These are phyloP conservation scores for Aureobasidium sp. DNA, from an alignment of 2,329 filamentous ascomycete species.

Conservation along the genomic window DNA sequence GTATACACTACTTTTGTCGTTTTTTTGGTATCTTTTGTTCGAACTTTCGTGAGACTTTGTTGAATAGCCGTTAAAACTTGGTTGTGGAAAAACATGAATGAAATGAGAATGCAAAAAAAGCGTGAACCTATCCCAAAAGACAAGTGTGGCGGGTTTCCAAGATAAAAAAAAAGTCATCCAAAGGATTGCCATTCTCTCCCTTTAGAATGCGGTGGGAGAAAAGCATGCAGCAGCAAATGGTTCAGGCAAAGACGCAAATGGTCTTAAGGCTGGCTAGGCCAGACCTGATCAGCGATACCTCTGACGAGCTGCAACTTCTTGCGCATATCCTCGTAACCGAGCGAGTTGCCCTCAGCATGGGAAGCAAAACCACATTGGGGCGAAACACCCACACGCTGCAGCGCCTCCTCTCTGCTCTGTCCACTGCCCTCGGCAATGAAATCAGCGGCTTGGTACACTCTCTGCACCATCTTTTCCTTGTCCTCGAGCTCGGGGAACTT, in stretches of 20 bases:
- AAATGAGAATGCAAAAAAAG: too few relatives aligned
- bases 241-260: too few relatives aligned
- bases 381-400: slow-evolving; percentile 56
- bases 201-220: neutral
- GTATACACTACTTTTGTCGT: neutral
- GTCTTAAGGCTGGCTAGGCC: slow-evolving; percentile 42
- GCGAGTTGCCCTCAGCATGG: slow-evolving; percentile 60
- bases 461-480: slow-evolving; percentile 33
- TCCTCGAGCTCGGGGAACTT: slow-evolving; percentile 34
- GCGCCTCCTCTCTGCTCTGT: slow-evolving; percentile 53
- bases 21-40: neutral
- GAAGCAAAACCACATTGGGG: slow-evolving; percentile 67
- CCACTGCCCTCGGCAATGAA: slow-evolving; percentile 58
- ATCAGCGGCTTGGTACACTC: slow-evolving; percentile 42
- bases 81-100: neutral
- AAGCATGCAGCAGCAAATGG: too few relatives aligned
- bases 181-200: neutral
- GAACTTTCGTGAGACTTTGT: too few relatives aligned
- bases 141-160: too few relatives aligned
- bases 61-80: slow-evolving; percentile 1
- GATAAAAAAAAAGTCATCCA: neutral
- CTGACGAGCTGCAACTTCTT: slow-evolving; percentile 61
- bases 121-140: too few relatives aligned
- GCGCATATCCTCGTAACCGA: slow-evolving; percentile 59
- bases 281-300: slow-evolving; percentile 61